phyloP scores from a whole-genome alignment of 257 asterid species.

The Nicotiana undulata region DNA sequence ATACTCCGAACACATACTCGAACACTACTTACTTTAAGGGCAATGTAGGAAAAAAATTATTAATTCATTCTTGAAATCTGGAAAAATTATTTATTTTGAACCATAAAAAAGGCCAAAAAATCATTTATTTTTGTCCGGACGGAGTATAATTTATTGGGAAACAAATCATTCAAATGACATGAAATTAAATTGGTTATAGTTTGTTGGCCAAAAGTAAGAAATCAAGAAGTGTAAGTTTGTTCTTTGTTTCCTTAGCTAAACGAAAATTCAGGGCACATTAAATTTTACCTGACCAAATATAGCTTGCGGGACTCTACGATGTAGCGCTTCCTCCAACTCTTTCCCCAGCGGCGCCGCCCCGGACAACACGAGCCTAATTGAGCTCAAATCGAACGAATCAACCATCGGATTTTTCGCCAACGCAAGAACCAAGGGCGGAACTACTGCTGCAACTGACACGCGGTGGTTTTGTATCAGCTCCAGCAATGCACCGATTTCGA shows the following conservation, averaged over 20 bases:
- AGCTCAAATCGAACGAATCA: constrained; percentile 56
- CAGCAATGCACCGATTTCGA: constrained; percentile 53
- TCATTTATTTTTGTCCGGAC: too few species aligned
- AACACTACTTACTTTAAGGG: too few species aligned
- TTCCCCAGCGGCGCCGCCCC: constrained; percentile 93
- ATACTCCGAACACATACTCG: too few species aligned
- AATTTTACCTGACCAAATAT: constrained; percentile 66
- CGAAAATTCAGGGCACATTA: neutral
- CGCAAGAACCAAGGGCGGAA: constrained; percentile 76
- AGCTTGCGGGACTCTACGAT: constrained; percentile 64
- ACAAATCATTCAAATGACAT: neutral
- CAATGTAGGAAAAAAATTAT: too few species aligned
- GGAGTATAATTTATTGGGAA: neutral
- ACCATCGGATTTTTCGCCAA: constrained; percentile 69
- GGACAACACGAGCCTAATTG: constrained; percentile 56
- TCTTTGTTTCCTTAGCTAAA: neutral
- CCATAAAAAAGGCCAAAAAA: too few species aligned
- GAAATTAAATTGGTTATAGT: neutral
- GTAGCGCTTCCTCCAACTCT: constrained; percentile 66
- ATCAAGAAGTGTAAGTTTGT: neutral
- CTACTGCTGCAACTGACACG: constrained; percentile 75
- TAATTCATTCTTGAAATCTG: too few species aligned
- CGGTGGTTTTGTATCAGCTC: constrained; percentile 57
- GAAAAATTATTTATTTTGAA: too few species aligned
- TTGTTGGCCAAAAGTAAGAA: neutral